phyloP scores from a whole-genome alignment of 2,329 filamentous ascomycete genomes.

The Bipolaris bicolor region DNA sequence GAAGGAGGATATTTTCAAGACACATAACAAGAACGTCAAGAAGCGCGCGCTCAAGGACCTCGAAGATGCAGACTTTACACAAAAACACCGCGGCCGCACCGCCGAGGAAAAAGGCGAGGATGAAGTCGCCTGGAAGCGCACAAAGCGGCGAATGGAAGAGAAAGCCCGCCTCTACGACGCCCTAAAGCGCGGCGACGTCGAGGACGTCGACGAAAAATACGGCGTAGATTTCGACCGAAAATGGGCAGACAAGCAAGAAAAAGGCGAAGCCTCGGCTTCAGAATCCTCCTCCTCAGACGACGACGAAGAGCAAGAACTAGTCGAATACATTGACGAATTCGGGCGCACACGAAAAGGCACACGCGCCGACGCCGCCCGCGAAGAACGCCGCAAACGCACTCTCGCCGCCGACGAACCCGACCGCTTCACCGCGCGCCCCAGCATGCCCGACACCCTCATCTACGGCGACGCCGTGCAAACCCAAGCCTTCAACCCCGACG shows the following conservation, averaged over 20 bases:
- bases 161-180: constrained; percentile 88
- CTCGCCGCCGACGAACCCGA: constrained; percentile 68
- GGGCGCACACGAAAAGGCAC: constrained; percentile 80
- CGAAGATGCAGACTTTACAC: constrained; percentile 62
- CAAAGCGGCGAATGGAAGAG: constrained; percentile 82
- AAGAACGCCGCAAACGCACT: constrained; percentile 63
- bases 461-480: constrained; percentile 85
- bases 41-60: constrained; percentile 68
- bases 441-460: constrained; percentile 73
- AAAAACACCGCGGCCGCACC: constrained; percentile 68
- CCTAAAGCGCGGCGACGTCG: constrained; percentile 83
- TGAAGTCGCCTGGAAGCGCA: constrained; percentile 64
- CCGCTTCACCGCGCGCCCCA: constrained; percentile 70
- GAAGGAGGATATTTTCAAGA: constrained; percentile 73
- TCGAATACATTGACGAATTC: constrained; percentile 92
- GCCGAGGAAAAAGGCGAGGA: constrained; percentile 60
- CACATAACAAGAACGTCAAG: constrained; percentile 66
- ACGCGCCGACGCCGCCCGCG: constrained; percentile 67
- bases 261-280: constrained; percentile 46
- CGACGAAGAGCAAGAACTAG: constrained; percentile 62
- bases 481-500: constrained; percentile 80
- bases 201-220: constrained; percentile 67
- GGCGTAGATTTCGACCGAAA: constrained; percentile 95
- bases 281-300: constrained; percentile 48
- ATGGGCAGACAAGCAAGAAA: constrained; percentile 75